Evolutionary conservation across 177 flowering plant species (phyloP), one percentile per base, ranked within the genome.

Genomic region (Vitis hybrid): DNA sequence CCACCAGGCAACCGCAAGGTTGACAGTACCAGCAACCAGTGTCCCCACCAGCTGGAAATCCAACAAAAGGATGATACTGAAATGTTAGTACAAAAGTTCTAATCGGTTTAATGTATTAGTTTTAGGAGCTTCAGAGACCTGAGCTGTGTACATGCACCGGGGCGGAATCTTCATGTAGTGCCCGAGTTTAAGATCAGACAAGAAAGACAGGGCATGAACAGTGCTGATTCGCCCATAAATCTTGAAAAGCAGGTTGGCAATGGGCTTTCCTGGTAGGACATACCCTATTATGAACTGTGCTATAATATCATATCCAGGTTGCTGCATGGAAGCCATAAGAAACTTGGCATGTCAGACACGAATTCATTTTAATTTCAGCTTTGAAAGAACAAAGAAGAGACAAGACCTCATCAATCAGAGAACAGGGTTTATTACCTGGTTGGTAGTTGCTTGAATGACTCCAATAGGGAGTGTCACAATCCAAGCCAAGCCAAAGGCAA

Each of bases 161-260:
- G 98, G 98, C 60, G 98, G 97, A 61, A 94, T 92, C 78, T 94
- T 94, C 98, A 94, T 94, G 90, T 94, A 94, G 71, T 94, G 97
- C 39, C 98, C 98, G 1, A 94, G 94, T 79, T 94, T 94, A 55
- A 94, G 94, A 74, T 94, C 98, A 21, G 98, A 83, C 49, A 92
- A 75, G 88, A 94, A 94, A 18, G 97, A 82, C 32, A 94, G 88
- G 49, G 97, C 97, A 80, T 94, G 98, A 48, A 92, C 62, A 1
- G 98, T 90, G 75, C 98, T 94, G 78, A 87, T 92, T 68, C 98
- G 68, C 5, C 98, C 98, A 60, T 94, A 94, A 12, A 94, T 92
- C 85, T 94, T 94, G 91, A 94, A 94, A 60, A 94, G 81, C 80
- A 94, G 74, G 76, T 89, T 92, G 10, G 98, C 98, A 56, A 94